Conservation (phyloP, 1,284 basidiomycete genomes). For the Golubevia pallescens region DNA sequence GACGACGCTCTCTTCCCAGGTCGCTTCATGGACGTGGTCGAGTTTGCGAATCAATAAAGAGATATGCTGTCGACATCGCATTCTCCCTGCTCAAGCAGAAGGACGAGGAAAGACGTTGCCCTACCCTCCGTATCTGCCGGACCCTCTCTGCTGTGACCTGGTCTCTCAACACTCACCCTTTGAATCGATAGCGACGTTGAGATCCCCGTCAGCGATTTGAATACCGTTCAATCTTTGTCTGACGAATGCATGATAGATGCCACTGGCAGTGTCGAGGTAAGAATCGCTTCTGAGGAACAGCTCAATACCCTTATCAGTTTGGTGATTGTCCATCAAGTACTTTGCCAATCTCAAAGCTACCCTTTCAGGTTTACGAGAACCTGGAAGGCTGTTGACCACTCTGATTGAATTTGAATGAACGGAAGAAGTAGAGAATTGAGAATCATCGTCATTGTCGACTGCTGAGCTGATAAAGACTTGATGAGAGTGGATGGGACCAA, state of each 20-base stretch:
- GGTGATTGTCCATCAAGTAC: slow-evolving; percentile 27
- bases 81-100: no score
- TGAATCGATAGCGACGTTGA: slow-evolving; percentile 24
- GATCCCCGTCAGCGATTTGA: slow-evolving; percentile 38
- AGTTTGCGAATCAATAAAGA: slow-evolving; percentile 17
- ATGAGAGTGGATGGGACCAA: slow-evolving; percentile 34
- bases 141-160: not conserved
- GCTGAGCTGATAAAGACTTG: slow-evolving; percentile 30
- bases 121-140: no score
- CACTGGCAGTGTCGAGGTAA: slow-evolving; percentile 38
- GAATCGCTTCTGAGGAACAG: slow-evolving; percentile 43
- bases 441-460: no score
- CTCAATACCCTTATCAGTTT: slow-evolving; percentile 21
- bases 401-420: slow-evolving; percentile 16
- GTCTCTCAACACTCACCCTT: slow-evolving; percentile 10
- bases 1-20: not conserved
- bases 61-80: no score
- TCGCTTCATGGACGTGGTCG: no score
- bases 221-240: slow-evolving; percentile 44
- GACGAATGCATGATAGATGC: slow-evolving; percentile 38
- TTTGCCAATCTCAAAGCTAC: slow-evolving; percentile 31
- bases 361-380: slow-evolving; percentile 23
- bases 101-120: no score
- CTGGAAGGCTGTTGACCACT: slow-evolving; percentile 21
- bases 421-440: slow-evolving; percentile 6